These are phyloP conservation scores for Udeniomyces megalosporus DNA, from an alignment of 768 basidiomycete genomes.

Conservation along the genomic window DNA sequence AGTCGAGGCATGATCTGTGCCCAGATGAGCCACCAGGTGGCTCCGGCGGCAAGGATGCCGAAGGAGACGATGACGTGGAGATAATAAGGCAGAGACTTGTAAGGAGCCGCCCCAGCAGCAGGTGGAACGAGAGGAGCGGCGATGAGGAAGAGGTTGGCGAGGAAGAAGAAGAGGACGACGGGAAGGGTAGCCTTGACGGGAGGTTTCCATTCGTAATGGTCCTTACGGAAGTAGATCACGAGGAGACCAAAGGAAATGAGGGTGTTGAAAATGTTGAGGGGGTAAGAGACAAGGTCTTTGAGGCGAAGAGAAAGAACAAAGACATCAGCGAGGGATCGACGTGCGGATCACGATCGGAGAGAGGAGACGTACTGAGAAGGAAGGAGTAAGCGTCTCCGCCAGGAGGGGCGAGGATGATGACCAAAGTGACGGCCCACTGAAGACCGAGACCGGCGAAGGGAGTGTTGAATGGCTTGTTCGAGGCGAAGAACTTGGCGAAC, in stretches of 20 bases:
- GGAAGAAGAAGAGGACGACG: constrained; percentile 20
- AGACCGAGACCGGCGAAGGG: constrained; percentile 20
- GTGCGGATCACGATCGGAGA: not conserved
- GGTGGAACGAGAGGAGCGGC: constrained; percentile 21
- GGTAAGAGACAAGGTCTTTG: constrained; percentile 20
- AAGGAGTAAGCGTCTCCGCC: constrained; percentile 22
- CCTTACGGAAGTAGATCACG: constrained; percentile 13
- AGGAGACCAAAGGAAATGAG: constrained; percentile 19
- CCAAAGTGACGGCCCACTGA: constrained; percentile 19
- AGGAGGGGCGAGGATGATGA: constrained; percentile 21
- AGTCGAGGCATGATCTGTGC: not conserved
- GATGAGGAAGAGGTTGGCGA: constrained; percentile 23
- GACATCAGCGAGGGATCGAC: no score
- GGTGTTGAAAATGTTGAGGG: constrained; percentile 21
- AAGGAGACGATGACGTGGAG: constrained; percentile 5
- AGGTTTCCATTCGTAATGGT: constrained; percentile 13
- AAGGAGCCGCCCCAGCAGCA: not conserved
- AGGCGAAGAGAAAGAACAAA: not conserved
- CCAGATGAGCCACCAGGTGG: not conserved
- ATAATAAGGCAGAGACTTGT: constrained; percentile 4
- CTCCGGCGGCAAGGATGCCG: not conserved
- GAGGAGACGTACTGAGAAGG: constrained; percentile 18
- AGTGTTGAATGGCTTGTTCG: constrained; percentile 23
- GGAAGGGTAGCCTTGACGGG: constrained; percentile 18
- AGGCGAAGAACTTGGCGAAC: constrained; percentile 22